phyloP scores from a whole-genome alignment of 306 rosid species.

The Trifolium fragiferum region DNA sequence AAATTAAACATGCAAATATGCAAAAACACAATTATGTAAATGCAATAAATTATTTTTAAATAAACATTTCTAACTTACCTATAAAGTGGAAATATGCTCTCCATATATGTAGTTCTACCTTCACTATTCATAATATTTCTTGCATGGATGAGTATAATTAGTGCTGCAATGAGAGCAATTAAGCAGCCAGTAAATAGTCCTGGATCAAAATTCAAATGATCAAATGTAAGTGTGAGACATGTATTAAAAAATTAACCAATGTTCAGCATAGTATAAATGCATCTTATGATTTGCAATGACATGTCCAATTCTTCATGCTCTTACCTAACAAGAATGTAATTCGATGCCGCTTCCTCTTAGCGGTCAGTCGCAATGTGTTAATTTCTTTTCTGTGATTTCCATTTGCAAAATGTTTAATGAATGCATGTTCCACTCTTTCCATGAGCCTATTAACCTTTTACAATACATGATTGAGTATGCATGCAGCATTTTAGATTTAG shows the following conservation, averaged over 20 bases:
- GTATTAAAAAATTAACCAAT: not conserved
- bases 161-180: conserved; percentile 48
- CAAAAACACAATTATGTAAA: conserved; percentile 1
- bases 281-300: not conserved
- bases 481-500: conserved; percentile 3
- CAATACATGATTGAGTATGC: conserved; percentile 30
- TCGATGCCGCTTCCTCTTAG: conserved; percentile 35
- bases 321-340: conserved; percentile 44
- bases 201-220: conserved; percentile 4
- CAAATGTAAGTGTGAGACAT: conserved; percentile 13
- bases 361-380: conserved; percentile 34
- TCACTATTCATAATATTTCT: conserved; percentile 53
- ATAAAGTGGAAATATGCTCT: conserved; percentile 71
- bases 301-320: not conserved
- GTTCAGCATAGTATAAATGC: not conserved
- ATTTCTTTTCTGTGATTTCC: conserved; percentile 46
- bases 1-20: not conserved
- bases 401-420: conserved; percentile 55
- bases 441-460: conserved; percentile 62
- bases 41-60: not conserved
- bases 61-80: conserved; percentile 40
- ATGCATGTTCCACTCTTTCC: conserved; percentile 69
- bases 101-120: conserved; percentile 42
- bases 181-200: conserved; percentile 43
- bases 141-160: conserved; percentile 55